Evolutionary conservation across 768 basidiomycete genomes (phyloP), one percentile per base, ranked within the genome.

Genomic region (Cystofilobasidium capitatum): DNA sequence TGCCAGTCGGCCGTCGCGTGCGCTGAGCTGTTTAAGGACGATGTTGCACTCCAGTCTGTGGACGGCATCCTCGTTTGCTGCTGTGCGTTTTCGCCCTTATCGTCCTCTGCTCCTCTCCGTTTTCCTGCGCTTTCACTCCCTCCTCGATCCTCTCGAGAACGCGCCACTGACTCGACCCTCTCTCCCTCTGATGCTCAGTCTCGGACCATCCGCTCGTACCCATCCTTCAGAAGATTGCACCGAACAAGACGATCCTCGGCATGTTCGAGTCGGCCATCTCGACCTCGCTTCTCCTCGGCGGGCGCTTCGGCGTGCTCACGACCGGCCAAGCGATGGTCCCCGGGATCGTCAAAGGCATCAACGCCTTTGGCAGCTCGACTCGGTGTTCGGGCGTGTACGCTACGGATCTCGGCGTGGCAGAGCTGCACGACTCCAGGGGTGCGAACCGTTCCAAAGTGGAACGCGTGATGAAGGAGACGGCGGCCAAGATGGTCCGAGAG

Each of bases 181-280:
- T n/a, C n/a, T n/a, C 12, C 22, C 12, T 44, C 12, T 44, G 42
- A 44, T 44, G 12, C 42, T 44, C 47, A 49, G 47, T 49, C 72
- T 77, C 75, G 7, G 75, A 73, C 37, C 78, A 78, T 68, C 75
- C 77, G 12, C 71, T 79, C 47, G 76, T 76, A n/a, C 49, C 74
- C 36, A 70, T 74, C 24, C 70, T 73, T 26, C 45, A 67, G 8
- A 66, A 65, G 3, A 16, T 44, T 22, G 66, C 40, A 26, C 76
- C 75, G 2, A 16, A 49, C 24, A 62, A 39, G 4, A 69, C 68
- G 24, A 76, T 77, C 10, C 68, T 78, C 17, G 77, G 76, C 45
- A 79, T 80, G 61, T 76, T 79, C 71, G 77, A 80, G 64, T 76
- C 78, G 13, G 74, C 74, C 57, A 47, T 78, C 57, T 31, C 66